Evolutionary conservation across 192 early-diverging fungal species (phyloP).

Genomic region (Irineochytrium annulatum): DNA sequence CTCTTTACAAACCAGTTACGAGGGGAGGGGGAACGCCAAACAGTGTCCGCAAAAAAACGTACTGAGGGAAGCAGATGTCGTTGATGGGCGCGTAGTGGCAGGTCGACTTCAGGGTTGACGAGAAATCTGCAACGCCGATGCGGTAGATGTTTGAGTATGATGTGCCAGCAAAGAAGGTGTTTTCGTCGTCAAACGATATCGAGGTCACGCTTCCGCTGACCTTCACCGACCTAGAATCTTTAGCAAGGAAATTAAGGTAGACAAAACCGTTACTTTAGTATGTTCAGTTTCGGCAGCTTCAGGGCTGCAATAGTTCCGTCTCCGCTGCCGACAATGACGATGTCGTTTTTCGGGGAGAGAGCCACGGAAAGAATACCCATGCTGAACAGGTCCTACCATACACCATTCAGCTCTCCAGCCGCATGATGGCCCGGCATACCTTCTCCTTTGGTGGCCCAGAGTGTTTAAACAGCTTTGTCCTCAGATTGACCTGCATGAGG

Average conservation of each 20-base stretch:
- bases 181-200: constrained; percentile 38
- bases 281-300: constrained; percentile 47
- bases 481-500: constrained; percentile 45
- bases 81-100: constrained; percentile 55
- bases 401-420: background rate
- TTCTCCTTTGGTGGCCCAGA: constrained; percentile 58
- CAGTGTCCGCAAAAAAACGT: background rate
- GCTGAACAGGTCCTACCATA: constrained; percentile 49
- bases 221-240: constrained; percentile 39
- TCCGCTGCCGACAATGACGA: constrained; percentile 49
- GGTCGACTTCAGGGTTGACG: constrained; percentile 37
- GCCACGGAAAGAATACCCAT: constrained; percentile 51
- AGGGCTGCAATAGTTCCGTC: constrained; percentile 52
- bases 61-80: constrained; percentile 53
- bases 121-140: constrained; percentile 32
- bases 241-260: background rate
- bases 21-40: constrained; percentile 2
- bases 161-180: constrained; percentile 45
- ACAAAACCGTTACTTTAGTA: constrained; percentile 39
- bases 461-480: constrained; percentile 51
- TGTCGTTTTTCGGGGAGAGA: constrained; percentile 28
- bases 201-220: constrained; percentile 57
- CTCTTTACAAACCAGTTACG: constrained; percentile 19
- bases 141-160: constrained; percentile 52
- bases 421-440: constrained; percentile 17